phyloP scores from a whole-genome alignment of 805 yeast genomes.

The Kodamaea sagamina region DNA sequence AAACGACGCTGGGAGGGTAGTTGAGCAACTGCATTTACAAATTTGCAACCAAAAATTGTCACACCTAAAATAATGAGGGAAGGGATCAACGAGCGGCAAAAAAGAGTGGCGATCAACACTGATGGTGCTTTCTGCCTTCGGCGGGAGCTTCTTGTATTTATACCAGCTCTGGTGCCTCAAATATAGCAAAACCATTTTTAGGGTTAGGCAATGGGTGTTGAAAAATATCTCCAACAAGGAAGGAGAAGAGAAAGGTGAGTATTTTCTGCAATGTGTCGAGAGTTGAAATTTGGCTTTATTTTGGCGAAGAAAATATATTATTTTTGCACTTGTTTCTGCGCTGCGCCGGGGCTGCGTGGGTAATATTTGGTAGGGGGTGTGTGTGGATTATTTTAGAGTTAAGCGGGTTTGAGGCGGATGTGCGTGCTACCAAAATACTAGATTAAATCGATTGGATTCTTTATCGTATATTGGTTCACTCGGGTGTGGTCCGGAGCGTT shows the following conservation, averaged over 20 bases:
- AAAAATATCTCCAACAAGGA: slow-evolving; percentile 1
- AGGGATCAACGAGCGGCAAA: neutral
- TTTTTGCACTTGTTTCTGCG: too few relatives aligned
- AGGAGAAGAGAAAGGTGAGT: slow-evolving; percentile 1
- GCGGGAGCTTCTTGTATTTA: slow-evolving; percentile 1
- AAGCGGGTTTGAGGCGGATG: too few relatives aligned
- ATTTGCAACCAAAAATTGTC: slow-evolving; percentile 1
- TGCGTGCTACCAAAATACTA: too few relatives aligned
- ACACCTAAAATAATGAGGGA: neutral
- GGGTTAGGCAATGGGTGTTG: neutral
- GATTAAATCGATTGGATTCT: too few relatives aligned
- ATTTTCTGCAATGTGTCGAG: neutral
- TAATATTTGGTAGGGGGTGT: neutral
- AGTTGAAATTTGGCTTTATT: neutral
- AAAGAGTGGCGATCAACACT: slow-evolving; percentile 3
- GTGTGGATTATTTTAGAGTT: too few relatives aligned
- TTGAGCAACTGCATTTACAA: slow-evolving; percentile 5
- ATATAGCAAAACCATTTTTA: slow-evolving; percentile 3
- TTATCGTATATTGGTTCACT: too few relatives aligned
- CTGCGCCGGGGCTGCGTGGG: too few relatives aligned
- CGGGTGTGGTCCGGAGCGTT: too few relatives aligned
- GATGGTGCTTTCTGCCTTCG: neutral
- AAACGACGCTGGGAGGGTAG: slow-evolving; percentile 1
- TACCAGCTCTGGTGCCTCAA: neutral
- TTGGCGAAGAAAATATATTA: too few relatives aligned